phyloP scores from a whole-genome alignment of 2,329 filamentous ascomycete genomes.

The Venturia effusa region DNA sequence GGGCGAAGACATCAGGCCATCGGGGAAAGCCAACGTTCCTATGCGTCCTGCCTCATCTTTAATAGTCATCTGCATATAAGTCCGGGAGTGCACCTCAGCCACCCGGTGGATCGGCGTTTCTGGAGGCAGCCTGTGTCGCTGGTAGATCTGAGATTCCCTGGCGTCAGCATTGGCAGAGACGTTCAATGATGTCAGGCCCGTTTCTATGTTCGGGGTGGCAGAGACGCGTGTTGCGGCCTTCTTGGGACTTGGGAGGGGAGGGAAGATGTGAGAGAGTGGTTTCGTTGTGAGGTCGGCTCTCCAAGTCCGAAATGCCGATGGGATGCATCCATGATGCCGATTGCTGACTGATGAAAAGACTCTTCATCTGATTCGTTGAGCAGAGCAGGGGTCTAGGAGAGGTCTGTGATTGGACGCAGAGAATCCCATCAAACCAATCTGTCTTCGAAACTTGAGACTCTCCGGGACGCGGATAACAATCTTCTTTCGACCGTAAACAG shows the following conservation, averaged over 20 bases:
- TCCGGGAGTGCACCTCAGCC: neutral
- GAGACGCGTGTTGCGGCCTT: neutral
- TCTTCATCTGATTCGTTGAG: neutral
- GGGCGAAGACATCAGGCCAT: neutral
- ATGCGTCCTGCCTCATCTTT: conserved; percentile 3
- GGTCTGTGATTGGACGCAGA: neutral
- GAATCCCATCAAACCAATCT: neutral
- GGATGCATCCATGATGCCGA: neutral
- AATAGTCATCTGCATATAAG: neutral
- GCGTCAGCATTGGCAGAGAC: neutral
- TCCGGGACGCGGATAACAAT: no score
- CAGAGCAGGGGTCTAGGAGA: neutral
- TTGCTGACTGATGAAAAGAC: neutral
- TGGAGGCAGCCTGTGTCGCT: neutral
- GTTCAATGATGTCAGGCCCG: neutral
- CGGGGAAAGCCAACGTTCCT: neutral
- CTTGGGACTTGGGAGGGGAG: neutral
- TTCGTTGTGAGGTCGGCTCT: neutral
- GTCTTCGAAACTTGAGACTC: neutral
- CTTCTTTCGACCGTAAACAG: no score
- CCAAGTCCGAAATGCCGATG: neutral
- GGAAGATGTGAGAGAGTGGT: neutral
- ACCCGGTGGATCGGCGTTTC: neutral
- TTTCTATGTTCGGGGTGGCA: neutral
- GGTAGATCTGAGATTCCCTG: neutral